These are phyloP conservation scores for Pseudogymnoascus sp. DNA, from an alignment of 2,329 filamentous ascomycete genomes.

Conservation along the genomic window DNA sequence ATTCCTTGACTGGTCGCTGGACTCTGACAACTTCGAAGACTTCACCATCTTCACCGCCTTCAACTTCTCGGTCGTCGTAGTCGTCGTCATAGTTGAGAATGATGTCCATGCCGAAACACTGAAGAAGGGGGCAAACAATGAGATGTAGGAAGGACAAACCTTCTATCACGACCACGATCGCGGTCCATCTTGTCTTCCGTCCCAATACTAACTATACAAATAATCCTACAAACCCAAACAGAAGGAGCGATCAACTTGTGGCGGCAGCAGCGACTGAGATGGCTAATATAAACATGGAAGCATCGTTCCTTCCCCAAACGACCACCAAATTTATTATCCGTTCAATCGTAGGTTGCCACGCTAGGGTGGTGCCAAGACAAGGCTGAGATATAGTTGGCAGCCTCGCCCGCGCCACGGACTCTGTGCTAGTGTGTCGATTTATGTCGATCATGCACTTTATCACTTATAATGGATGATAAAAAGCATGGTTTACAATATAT, in stretches of 20 bases:
- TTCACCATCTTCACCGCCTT: not conserved
- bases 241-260: not conserved
- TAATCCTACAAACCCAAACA: not conserved
- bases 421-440: not conserved
- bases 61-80: not conserved
- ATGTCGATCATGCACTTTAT: not conserved
- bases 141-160: conserved; percentile 28
- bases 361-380: conserved; percentile 1
- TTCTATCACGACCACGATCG: conserved; percentile 37
- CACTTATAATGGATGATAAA: not conserved
- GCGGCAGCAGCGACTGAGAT: not conserved
- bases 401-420: not conserved
- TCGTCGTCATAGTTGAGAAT: not conserved
- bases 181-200: not conserved
- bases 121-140: conserved; percentile 1
- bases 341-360: not conserved
- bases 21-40: not conserved
- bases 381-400: not conserved
- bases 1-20: not conserved
- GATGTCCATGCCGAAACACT: not conserved
- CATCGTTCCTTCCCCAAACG: not conserved
- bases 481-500: not conserved
- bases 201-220: not conserved
- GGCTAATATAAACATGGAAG: not conserved
- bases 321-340: not conserved